A percentile compares a stretch with the other conserved stretches of the same genome.
These are phyloP conservation scores for Fusarium temperatum DNA, from an alignment of 2,329 filamentous ascomycete species.

Conservation along the genomic window DNA sequence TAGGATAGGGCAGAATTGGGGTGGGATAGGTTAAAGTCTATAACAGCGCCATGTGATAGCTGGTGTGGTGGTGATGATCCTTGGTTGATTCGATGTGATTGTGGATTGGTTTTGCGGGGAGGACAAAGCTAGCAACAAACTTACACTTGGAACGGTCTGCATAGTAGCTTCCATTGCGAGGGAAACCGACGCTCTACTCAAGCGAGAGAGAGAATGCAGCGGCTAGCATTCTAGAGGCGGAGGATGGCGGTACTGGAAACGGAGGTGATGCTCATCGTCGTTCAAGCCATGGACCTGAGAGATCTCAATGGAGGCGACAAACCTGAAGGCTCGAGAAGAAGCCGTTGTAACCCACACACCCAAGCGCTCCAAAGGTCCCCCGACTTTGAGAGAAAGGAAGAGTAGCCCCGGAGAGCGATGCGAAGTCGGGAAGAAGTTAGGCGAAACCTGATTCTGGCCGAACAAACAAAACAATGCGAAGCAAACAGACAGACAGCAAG, in stretches of 20 bases:
- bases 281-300: slow-evolving; percentile 40
- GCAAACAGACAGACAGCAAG: slow-evolving; percentile 20
- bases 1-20: slow-evolving; percentile 23
- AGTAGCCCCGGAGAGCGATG: slow-evolving; percentile 16
- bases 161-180: slow-evolving; percentile 53
- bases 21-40: slow-evolving; percentile 39
- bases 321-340: slow-evolving; percentile 10
- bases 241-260: slow-evolving; percentile 41
- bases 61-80: slow-evolving; percentile 36
- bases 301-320: slow-evolving; percentile 21
- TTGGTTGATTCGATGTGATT: slow-evolving; percentile 28
- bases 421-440: slow-evolving; percentile 31
- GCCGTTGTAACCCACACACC: slow-evolving; percentile 28
- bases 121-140: slow-evolving; percentile 44
- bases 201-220: slow-evolving; percentile 48
- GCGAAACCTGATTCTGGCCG: slow-evolving; percentile 31
- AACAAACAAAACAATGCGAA: slow-evolving; percentile 10
- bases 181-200: slow-evolving; percentile 50
- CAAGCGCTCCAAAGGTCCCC: slow-evolving; percentile 23
- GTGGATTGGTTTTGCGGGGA: slow-evolving; percentile 34
- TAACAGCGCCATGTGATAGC: slow-evolving; percentile 31
- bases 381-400: slow-evolving; percentile 23
- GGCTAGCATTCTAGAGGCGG: slow-evolving; percentile 48
- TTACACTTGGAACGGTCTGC: slow-evolving; percentile 64
- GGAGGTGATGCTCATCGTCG: slow-evolving; percentile 45